Base-by-base conservation (phyloP, 192 early-diverging fungal species). In the Pilobolus umbonatus region DNA sequence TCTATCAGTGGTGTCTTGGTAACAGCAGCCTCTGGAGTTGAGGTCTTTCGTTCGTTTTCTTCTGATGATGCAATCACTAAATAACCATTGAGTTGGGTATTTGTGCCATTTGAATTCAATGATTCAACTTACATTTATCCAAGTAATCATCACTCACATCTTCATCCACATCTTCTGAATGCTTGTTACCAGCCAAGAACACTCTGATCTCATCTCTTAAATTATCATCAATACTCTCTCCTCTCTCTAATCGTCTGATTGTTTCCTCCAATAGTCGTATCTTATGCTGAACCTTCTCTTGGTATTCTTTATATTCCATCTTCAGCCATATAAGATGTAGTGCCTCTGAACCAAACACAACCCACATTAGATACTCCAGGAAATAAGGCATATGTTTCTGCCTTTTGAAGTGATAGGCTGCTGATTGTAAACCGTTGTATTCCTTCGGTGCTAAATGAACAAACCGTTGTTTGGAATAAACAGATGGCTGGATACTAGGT, bases 281-380 rank as follows among this genome's bases (percentile, higher is more conserved):
- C 46, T 67, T 67, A 17, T 59, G 57, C 35, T 56, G 6, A 1
- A 43, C 32, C 9, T 64, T 57, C 26, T 73, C 65, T 24, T 49
- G 31, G 25, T 68, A 73, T 35, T 73, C 71, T 21, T 64, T 57
- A 9, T 60, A 60, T 26, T 73, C 64, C 32, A 64, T 56, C 35
- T 73, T 73, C 0, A 73, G 61, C 71, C 71, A 67, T 9, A 73
- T 67, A 24, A 73, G 57, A 25, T 73, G 71, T 11, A 73, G 57
- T 17, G 61, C 65, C 22, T 73, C 71, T 1, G 71, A 73, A 8
- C 71, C 71, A 56, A 73, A 67, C 3, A 73, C 46, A 9, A 68
- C 65, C 71, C 71, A 73, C 55, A 73, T 57, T 10, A 73, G 26
- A 44, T 73, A 73, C 21, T 73, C 71, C 21, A 63, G 19, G 9